Conservation (phyloP, 2,329 filamentous ascomycete genomes). For the Botryosphaeria dothidea region DNA sequence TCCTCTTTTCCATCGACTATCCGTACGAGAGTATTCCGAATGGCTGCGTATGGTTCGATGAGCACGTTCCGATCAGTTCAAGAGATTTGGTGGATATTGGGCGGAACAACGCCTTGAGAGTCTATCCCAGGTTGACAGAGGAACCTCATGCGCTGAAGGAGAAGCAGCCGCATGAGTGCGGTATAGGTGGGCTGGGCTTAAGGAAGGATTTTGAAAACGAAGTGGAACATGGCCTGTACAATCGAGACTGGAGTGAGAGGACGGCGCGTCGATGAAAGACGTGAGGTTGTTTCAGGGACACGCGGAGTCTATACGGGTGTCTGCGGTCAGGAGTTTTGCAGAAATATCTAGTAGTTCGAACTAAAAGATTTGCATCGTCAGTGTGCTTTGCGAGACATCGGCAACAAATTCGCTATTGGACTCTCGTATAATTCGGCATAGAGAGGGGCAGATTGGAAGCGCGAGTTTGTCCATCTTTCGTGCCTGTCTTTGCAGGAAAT, state of each 20-base stretch:
- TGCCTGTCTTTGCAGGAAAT: no score
- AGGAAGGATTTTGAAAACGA: neutral
- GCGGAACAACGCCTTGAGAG: slow-evolving; percentile 46
- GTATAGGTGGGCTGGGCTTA: neutral
- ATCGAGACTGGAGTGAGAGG: neutral
- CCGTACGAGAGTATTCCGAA: slow-evolving; percentile 51
- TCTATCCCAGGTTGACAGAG: slow-evolving; percentile 31
- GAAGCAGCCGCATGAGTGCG: neutral
- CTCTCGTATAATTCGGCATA: no score
- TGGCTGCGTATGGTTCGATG: slow-evolving; percentile 47
- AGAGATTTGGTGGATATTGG: slow-evolving; percentile 44
- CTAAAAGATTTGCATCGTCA: no score
- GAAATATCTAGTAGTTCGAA: no score
- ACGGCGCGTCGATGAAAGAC: neutral
- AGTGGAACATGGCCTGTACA: neutral
- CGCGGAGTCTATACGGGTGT: no score
- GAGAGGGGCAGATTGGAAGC: no score
- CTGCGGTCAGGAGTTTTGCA: no score
- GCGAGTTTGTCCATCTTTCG: no score
- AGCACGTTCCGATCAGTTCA: slow-evolving; percentile 37
- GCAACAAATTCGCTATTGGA: no score
- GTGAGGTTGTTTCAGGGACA: no score
- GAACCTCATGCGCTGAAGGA: neutral
- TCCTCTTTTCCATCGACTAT: slow-evolving; percentile 57
- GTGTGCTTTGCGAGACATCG: no score